phyloP scores from a whole-genome alignment of 140 eudicot species.

The Cichorium intybus region DNA sequence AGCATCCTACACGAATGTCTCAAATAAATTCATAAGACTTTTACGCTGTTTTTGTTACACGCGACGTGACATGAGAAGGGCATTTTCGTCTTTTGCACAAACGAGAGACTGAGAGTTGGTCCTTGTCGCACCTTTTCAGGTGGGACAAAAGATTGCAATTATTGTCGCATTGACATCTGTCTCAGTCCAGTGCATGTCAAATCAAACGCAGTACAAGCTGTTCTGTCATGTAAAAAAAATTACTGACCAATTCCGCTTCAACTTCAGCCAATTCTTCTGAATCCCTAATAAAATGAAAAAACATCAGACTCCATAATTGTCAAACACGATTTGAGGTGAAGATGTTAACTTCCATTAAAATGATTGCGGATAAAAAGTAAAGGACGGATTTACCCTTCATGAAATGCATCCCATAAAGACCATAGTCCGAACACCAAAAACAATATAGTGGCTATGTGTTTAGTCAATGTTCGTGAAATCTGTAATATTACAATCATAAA shows the following conservation, averaged over 20 bases:
- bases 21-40: background rate
- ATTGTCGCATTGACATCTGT: no score
- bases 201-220: no score
- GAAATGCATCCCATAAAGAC: constrained; percentile 94
- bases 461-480: constrained; percentile 79
- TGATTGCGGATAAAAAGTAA: background rate
- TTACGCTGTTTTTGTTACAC: background rate
- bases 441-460: constrained; percentile 78
- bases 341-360: constrained; percentile 3
- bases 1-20: constrained; percentile 57
- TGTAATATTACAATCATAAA: constrained; percentile 32
- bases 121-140: no score
- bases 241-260: constrained; percentile 83
- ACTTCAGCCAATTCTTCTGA: constrained; percentile 89
- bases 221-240: background rate
- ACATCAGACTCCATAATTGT: constrained; percentile 15
- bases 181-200: no score
- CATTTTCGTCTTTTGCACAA: background rate
- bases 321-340: background rate
- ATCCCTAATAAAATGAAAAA: constrained; percentile 46
- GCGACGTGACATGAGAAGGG: background rate
- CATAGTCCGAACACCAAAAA: constrained; percentile 87
- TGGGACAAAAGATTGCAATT: no score
- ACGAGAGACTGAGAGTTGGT: background rate
- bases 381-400: constrained; percentile 54